Conservation (phyloP, 106 monocot species). For the Xerophyta viscosa region DNA sequence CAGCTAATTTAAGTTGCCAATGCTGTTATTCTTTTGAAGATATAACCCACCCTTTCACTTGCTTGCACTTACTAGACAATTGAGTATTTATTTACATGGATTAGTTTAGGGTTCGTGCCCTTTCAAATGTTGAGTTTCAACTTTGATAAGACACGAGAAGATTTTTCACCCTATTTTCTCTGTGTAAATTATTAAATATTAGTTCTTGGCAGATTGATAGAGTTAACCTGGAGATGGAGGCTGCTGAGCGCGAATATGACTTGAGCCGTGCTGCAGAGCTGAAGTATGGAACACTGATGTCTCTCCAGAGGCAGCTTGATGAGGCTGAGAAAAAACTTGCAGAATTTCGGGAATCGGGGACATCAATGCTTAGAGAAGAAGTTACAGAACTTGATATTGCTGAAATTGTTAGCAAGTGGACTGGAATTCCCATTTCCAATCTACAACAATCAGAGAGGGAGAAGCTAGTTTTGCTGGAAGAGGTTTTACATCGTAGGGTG, state of each 20-base stretch:
- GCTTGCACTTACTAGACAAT: no score
- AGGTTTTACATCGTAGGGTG: constrained; percentile 70
- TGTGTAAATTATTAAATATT: neutral
- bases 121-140: no score
- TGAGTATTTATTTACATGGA: no score
- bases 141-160: no score
- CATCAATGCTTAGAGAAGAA: constrained; percentile 85
- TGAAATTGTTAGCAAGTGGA: constrained; percentile 95
- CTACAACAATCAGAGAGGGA: constrained; percentile 86
- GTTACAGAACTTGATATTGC: constrained; percentile 85
- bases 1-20: no score
- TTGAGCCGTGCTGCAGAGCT: constrained; percentile 88
- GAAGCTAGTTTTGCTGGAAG: constrained; percentile 64
- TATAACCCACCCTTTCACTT: no score
- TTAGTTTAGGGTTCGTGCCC: no score
- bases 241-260: constrained; percentile 87
- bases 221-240: constrained; percentile 93
- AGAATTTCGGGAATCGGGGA: constrained; percentile 70
- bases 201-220: constrained; percentile 53
- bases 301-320: constrained; percentile 66
- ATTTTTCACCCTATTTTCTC: neutral
- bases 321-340: constrained; percentile 73
- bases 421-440: constrained; percentile 84
- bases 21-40: no score
- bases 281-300: constrained; percentile 78